Evolutionary conservation across 352 stramenopile species (phyloP).

Genomic region (Pythium utonaiense): DNA sequence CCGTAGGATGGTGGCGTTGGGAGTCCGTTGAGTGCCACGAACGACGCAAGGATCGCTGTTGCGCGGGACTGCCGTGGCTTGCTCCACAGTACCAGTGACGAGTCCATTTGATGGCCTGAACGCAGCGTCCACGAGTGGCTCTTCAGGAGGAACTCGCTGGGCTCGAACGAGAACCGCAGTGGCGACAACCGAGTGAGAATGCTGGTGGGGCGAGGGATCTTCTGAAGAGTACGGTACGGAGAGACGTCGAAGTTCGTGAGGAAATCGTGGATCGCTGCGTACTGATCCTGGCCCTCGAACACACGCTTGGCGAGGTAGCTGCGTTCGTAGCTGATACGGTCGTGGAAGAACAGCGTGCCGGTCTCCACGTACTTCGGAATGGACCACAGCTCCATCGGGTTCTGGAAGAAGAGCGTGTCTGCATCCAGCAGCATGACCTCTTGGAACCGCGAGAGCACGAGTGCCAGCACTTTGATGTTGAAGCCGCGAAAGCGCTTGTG

Average conservation of each 20-base stretch:
- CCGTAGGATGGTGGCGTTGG: conserved; percentile 49
- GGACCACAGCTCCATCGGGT: conserved; percentile 46
- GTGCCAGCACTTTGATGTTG: conserved; percentile 58
- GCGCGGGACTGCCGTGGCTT: conserved; percentile 60
- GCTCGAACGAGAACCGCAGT: conserved; percentile 25
- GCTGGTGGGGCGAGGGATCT: conserved; percentile 3
- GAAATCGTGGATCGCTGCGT: conserved; percentile 9
- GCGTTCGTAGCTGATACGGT: conserved; percentile 44
- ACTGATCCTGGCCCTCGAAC: conserved; percentile 13
- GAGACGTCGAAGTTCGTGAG: conserved; percentile 8
- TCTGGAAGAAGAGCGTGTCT: conserved; percentile 68
- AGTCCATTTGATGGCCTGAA: conserved; percentile 70
- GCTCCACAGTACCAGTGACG: conserved; percentile 71
- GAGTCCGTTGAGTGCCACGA: conserved; percentile 31
- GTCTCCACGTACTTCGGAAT: conserved; percentile 47
- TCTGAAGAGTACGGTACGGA: background rate
- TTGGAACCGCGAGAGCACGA: conserved; percentile 64
- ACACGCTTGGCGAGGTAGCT: conserved; percentile 39
- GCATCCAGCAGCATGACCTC: conserved; percentile 79
- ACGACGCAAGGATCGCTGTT: conserved; percentile 61
- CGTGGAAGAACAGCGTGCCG: conserved; percentile 70
- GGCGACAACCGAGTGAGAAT: conserved; percentile 10
- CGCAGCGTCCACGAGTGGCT: conserved; percentile 74
- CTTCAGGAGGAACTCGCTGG: conserved; percentile 50
- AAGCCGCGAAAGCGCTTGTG: conserved; percentile 51